phyloP scores from a whole-genome alignment of 768 basidiomycete species.

The Tylopilus balloui region DNA sequence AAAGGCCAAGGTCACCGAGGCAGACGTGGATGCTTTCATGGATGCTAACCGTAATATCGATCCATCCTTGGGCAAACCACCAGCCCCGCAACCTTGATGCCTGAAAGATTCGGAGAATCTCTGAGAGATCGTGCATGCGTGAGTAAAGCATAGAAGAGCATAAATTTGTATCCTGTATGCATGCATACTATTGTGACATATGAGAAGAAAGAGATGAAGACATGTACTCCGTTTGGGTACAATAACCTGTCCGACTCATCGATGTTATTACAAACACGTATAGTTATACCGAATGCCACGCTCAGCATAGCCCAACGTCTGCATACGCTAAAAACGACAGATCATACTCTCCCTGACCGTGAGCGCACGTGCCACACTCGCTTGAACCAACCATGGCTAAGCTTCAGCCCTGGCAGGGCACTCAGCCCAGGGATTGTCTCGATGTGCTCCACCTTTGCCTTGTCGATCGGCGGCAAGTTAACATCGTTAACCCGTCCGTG shows the following conservation, averaged over 20 bases:
- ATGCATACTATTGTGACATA: slow-evolving; percentile 1
- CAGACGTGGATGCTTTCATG: slow-evolving; percentile 73
- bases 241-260: neutral
- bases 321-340: slow-evolving; percentile 1
- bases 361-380: slow-evolving; percentile 33
- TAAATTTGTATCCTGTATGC: slow-evolving; percentile 1
- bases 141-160: slow-evolving; percentile 1
- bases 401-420: slow-evolving; percentile 21
- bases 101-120: neutral
- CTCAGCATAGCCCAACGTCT: slow-evolving; percentile 10
- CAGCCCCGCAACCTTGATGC: neutral
- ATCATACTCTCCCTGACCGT: slow-evolving; percentile 20
- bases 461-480: neutral
- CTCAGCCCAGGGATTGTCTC: slow-evolving; percentile 21
- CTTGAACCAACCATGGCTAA: slow-evolving; percentile 29
- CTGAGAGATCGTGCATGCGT: neutral
- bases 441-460: slow-evolving; percentile 17
- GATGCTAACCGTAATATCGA: slow-evolving; percentile 74
- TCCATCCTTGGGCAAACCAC: slow-evolving; percentile 42
- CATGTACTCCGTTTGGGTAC: slow-evolving; percentile 5
- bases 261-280: neutral
- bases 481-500: neutral
- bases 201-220: neutral
- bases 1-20: slow-evolving; percentile 76
- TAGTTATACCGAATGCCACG: neutral